These are phyloP conservation scores for Yamadazyma triangularis DNA, from an alignment of 1,139 yeast genomes.

Conservation along the genomic window DNA sequence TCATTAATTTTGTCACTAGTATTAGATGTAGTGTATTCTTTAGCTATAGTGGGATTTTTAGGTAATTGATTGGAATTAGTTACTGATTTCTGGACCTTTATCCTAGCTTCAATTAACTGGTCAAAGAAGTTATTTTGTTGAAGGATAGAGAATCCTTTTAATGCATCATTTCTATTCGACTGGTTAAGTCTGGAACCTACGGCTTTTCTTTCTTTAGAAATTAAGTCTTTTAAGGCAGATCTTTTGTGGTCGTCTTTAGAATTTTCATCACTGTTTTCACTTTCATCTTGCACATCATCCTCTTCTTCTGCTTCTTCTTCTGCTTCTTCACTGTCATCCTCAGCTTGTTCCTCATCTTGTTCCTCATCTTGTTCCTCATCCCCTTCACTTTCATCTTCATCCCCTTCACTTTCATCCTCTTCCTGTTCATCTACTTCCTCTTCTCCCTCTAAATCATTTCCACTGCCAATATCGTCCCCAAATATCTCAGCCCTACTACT, in stretches of 20 bases:
- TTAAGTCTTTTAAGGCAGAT: slow-evolving; percentile 47
- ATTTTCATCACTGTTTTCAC: slow-evolving; percentile 21
- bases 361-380: slow-evolving; percentile 19
- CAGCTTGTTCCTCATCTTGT: slow-evolving; percentile 15
- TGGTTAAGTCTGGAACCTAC: slow-evolving; percentile 60
- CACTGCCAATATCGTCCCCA: too few species aligned
- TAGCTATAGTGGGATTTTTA: slow-evolving; percentile 28
- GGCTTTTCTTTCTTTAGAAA: slow-evolving; percentile 61
- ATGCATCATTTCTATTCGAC: slow-evolving; percentile 70
- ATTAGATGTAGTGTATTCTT: slow-evolving; percentile 28
- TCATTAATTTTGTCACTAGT: slow-evolving; percentile 26
- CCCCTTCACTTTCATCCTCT: slow-evolving; percentile 11
- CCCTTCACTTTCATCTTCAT: slow-evolving; percentile 21
- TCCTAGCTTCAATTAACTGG: slow-evolving; percentile 70
- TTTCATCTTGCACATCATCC: slow-evolving; percentile 23
- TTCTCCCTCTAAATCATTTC: too few species aligned
- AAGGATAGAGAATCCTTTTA: slow-evolving; percentile 78
- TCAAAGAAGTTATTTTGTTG: slow-evolving; percentile 78
- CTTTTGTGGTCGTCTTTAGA: slow-evolving; percentile 34
- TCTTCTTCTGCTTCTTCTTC: slow-evolving; percentile 16
- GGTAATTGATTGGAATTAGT: slow-evolving; percentile 65
- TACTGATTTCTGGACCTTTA: slow-evolving; percentile 79
- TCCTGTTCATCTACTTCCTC: too few species aligned
- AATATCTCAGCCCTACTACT: slow-evolving; percentile 59
- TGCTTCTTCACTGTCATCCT: slow-evolving; percentile 10